Evolutionary conservation across 2,329 filamentous ascomycete species (phyloP).

Genomic region (Lachnellula arida): DNA sequence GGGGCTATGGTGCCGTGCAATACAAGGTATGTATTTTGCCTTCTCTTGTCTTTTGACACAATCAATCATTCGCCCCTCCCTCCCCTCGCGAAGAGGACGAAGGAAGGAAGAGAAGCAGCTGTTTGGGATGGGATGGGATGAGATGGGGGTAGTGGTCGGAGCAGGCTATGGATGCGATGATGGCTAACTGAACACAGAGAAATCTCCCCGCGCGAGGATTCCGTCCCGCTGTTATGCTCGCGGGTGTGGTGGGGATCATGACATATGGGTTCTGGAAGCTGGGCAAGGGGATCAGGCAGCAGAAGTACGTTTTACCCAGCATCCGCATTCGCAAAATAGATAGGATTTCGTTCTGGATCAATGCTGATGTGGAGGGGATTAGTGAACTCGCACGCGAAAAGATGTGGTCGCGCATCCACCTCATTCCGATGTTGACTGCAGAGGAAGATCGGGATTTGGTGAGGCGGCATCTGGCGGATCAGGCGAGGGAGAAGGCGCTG

Average conservation of each 20-base stretch:
- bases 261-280: constrained; percentile 87
- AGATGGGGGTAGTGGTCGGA: neutral
- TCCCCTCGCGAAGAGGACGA: neutral
- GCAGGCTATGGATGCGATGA: constrained; percentile 1
- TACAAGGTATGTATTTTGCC: constrained; percentile 68
- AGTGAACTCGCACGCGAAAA: constrained; percentile 95
- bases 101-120: neutral
- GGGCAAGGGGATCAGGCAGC: constrained; percentile 78
- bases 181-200: constrained; percentile 49
- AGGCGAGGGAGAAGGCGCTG: constrained; percentile 85
- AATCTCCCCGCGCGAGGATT: constrained; percentile 91
- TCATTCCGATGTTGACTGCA: constrained; percentile 89
- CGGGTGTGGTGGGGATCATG: constrained; percentile 74
- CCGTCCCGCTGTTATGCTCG: constrained; percentile 72
- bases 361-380: constrained; percentile 13
- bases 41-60: neutral
- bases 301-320: constrained; percentile 61
- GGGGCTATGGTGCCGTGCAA: constrained; percentile 94
- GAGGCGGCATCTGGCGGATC: constrained; percentile 77
- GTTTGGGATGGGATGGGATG: neutral
- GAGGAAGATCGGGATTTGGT: constrained; percentile 97
- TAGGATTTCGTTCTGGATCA: constrained; percentile 1
- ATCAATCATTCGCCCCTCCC: neutral
- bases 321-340: neutral
- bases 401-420: constrained; percentile 94